These are phyloP conservation scores for Biscogniauxia sp. DNA, from an alignment of 2,329 filamentous ascomycete species.

Conservation along the genomic window DNA sequence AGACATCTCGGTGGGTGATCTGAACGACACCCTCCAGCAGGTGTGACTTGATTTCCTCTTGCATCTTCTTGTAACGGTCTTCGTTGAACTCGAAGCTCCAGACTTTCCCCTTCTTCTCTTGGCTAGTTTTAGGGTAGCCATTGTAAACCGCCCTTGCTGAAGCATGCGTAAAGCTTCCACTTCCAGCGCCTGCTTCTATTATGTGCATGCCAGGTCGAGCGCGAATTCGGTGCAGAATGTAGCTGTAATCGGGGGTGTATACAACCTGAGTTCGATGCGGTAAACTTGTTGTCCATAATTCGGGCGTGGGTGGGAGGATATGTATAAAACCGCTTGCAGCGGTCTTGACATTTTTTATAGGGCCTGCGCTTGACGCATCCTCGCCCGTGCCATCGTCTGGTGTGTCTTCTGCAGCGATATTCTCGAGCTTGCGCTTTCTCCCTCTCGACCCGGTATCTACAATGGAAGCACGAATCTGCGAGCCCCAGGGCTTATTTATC, in stretches of 20 bases:
- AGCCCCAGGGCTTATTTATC: conserved; percentile 81
- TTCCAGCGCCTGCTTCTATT: conserved; percentile 80
- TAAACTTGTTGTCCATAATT: conserved; percentile 77
- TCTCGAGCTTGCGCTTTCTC: conserved; percentile 59
- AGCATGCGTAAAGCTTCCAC: conserved; percentile 81
- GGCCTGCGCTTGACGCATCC: conserved; percentile 10
- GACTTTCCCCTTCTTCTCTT: conserved; percentile 61
- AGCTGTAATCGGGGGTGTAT: conserved; percentile 85
- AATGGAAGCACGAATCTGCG: conserved; percentile 82
- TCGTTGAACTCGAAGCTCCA: conserved; percentile 84
- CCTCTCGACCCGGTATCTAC: conserved; percentile 92
- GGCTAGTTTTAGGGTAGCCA: conserved; percentile 54
- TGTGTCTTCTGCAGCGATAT: conserved; percentile 43
- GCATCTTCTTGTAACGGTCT: conserved; percentile 66
- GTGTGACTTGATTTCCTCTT: conserved; percentile 67
- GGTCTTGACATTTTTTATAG: conserved; percentile 42
- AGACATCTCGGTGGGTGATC: conserved; percentile 77
- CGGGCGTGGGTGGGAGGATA: conserved; percentile 74
- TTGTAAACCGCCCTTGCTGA: conserved; percentile 73
- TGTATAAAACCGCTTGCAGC: conserved; percentile 72
- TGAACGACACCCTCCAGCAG: conserved; percentile 63
- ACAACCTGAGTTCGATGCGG: conserved; percentile 84
- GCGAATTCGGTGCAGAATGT: conserved; percentile 73
- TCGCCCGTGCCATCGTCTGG: conserved; percentile 36
- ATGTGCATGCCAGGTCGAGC: conserved; percentile 70